Evolutionary conservation across 2,329 filamentous ascomycete species (phyloP), one percentile per base, ranked within the genome.

Genomic region (Sclerotinia trifoliorum): DNA sequence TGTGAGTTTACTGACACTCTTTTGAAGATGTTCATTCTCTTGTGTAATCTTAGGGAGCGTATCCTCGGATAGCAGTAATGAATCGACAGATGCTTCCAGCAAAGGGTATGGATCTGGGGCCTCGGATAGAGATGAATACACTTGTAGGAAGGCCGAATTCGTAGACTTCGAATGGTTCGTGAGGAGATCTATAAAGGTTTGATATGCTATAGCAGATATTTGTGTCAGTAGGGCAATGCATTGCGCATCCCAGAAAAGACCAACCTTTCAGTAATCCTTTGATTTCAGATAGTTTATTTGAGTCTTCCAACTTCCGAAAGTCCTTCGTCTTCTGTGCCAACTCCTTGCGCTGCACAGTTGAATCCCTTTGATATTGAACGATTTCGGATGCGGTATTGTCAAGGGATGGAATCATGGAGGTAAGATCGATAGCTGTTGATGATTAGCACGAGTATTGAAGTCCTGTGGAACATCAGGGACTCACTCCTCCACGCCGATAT

Each of bases 301-400:
- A 82, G 82, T 99, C 93, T 74, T 98, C 94, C 15, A 96, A 85
- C 79, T 97, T 98, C 70, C 94, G 86, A 75, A 98, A 99, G 75
- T 98, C 94, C 77, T 99, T 99, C 0, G 95, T 99, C 84, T 97
- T 98, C 78, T 97, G 94, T n/a, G 96, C 95, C 26, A 99, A 83
- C 70, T 99, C 96, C 78, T 99, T 99, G 65, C 95, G 87, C 78
- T 99, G 94, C 0, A 97, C 90, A 5, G 97, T 90, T n/a, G 94
- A 92, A 79, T 98, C 95, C 75, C 94, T 88, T 78, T 99, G 96
- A 78, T 96, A 93, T 60, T 91, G 83, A 65, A 98, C 93, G 71
- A 99, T 93, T 75, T 98, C 95, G 15, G 94, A 94, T n/a, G 95
- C 95, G 4, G 93, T 94, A 69, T 90, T 90, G 80, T 99, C 95